phyloP scores from a whole-genome alignment of 2,329 filamentous ascomycete species.

The Alternaria brassicicola region DNA sequence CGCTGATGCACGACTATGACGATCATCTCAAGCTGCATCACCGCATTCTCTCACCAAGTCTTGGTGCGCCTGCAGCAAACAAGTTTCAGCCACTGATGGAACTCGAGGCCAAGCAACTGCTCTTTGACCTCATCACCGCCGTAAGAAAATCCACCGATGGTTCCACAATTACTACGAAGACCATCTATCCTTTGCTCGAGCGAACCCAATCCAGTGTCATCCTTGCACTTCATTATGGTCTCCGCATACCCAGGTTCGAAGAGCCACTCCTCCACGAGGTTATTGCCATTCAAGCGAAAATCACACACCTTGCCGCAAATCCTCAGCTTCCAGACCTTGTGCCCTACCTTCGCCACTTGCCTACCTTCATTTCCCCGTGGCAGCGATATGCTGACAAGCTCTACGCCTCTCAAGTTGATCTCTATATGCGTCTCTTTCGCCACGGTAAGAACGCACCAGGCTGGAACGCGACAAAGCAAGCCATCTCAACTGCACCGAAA shows the following conservation, averaged over 20 bases:
- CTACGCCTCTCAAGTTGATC: slow-evolving; percentile 11
- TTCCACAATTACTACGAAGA: slow-evolving; percentile 9
- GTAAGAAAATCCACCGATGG: slow-evolving; percentile 2
- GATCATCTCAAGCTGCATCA: slow-evolving; percentile 17
- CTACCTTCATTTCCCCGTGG: slow-evolving; percentile 10
- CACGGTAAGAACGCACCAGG: slow-evolving; percentile 8
- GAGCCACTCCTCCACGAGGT: slow-evolving; percentile 12
- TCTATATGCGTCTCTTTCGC: slow-evolving; percentile 13
- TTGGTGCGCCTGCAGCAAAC: slow-evolving; percentile 11
- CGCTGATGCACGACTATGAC: slow-evolving; percentile 19
- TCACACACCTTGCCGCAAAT: slow-evolving; percentile 16
- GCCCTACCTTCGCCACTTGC: slow-evolving; percentile 10
- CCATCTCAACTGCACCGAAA: slow-evolving; percentile 8
- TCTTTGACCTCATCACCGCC: slow-evolving; percentile 10
- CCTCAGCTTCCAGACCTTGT: slow-evolving; percentile 16
- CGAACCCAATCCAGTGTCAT: slow-evolving; percentile 18
- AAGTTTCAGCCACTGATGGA: slow-evolving; percentile 15
- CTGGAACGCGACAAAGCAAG: slow-evolving; percentile 19
- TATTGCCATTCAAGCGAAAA: slow-evolving; percentile 8
- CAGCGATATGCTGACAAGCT: slow-evolving; percentile 14
- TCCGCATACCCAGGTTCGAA: slow-evolving; percentile 11
- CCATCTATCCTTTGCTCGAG: slow-evolving; percentile 12
- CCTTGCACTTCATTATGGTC: slow-evolving; percentile 16
- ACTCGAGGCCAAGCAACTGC: slow-evolving; percentile 14
- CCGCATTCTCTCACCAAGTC: slow-evolving; percentile 14